These are phyloP conservation scores for Candida oleophila DNA, from an alignment of 805 yeast species.

Conservation along the genomic window DNA sequence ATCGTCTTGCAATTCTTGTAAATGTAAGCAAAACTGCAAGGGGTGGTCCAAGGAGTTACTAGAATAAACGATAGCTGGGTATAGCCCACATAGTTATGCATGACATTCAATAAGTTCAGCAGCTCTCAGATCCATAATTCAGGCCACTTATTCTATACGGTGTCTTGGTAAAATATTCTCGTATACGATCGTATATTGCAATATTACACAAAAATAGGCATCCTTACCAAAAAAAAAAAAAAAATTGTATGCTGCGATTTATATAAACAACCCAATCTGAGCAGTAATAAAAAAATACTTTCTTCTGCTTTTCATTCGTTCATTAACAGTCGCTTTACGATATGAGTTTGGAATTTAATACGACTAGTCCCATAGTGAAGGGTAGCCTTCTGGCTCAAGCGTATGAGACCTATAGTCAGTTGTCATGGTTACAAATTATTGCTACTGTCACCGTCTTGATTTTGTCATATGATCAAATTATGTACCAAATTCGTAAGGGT, in stretches of 20 bases:
- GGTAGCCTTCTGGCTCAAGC: slow-evolving; percentile 12
- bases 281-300: neutral
- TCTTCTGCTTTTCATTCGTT: neutral
- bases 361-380: slow-evolving; percentile 6
- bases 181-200: slow-evolving; percentile 1
- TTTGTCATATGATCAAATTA: slow-evolving; percentile 70
- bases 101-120: too few relatives aligned
- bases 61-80: too few relatives aligned
- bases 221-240: neutral
- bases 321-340: neutral
- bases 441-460: slow-evolving; percentile 46
- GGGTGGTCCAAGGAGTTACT: too few relatives aligned
- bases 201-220: neutral
- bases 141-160: too few relatives aligned
- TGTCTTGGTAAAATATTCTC: too few relatives aligned
- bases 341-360: slow-evolving; percentile 3
- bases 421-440: slow-evolving; percentile 56
- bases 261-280: neutral
- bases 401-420: slow-evolving; percentile 13
- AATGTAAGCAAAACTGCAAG: neutral
- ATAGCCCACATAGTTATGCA: too few relatives aligned
- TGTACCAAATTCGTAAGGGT: slow-evolving; percentile 80
- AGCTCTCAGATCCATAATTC: too few relatives aligned
- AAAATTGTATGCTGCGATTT: neutral
- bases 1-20: neutral